Base-by-base conservation (phyloP, 1,284 basidiomycete species). In the Clitocybe nebularis region DNA sequence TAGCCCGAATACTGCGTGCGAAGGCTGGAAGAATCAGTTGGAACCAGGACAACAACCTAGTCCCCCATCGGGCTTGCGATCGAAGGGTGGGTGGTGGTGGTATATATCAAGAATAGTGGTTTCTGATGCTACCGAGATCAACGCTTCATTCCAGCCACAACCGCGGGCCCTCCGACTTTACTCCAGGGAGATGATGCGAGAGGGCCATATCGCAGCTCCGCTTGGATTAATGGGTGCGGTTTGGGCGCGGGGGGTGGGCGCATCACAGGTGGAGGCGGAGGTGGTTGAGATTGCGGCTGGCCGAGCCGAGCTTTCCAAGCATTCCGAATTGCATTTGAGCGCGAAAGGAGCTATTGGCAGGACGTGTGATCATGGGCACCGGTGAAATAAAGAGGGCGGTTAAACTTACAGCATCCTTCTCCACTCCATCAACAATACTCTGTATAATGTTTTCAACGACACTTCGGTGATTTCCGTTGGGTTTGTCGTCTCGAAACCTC, bases 401-500 rank as follows among this genome's bases (percentile, higher is more conserved):
- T 29, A 20, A n/a, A 60, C 83, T 60, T 56, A 93, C 91, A 48
- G 71, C 72, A 21, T 89, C 80, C 56, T 87, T 85, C 57, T 95
- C 90, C 22, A 96, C 91, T 3, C 93, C 93, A 59, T 96, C 93
- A 26, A 79, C 76, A 49, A 95, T 96, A 55, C 84, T 93, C 50
- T 83, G 72, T 40, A 95, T 79, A 55, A 96, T 91, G 53, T 85
- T 89, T 43, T 86, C 79, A 33, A 96, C 90, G 41, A 92, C 82
- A 28, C 66, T 75, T 45, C 75, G 77, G 63, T 91, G 90, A 64
- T 97, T 97, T 21, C 89, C 93, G 52, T 92, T 68, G 3, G 79
- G 85, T 61, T 97, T 97, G 66, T 97, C 93, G 57, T 94, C 82
- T 53, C 94, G 69, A 61, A 94, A 93, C 28, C 94, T 80, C 78